Conservation (phyloP, 1,284 basidiomycete genomes). For the Filobasidium uniguttulatum region DNA sequence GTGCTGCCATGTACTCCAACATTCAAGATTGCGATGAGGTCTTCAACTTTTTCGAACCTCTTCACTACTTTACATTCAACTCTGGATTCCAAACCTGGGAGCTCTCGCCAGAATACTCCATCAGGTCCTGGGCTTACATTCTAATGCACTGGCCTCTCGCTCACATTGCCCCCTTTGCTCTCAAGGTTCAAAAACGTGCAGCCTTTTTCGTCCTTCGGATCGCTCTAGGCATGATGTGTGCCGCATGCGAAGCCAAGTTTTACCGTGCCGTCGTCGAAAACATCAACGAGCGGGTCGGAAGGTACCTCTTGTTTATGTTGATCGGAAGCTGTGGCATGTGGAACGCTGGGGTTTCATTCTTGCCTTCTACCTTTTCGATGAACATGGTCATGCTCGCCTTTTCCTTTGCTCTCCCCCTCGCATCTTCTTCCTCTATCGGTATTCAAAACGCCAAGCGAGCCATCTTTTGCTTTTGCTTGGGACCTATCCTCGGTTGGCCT, state of each 20-base stretch:
- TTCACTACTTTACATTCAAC: conserved; percentile 74
- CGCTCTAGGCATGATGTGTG: conserved; percentile 57
- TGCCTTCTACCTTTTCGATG: conserved; percentile 93
- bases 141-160: conserved; percentile 48
- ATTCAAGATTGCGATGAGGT: conserved; percentile 97
- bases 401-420: conserved; percentile 58
- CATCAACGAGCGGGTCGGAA: conserved; percentile 75
- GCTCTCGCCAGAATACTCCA: conserved; percentile 73
- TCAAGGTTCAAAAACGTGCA: conserved; percentile 46
- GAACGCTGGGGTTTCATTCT: conserved; percentile 71
- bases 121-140: conserved; percentile 90
- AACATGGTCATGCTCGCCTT: conserved; percentile 73
- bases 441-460: conserved; percentile 45
- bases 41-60: conserved; percentile 97
- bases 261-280: conserved; percentile 67
- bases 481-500: conserved; percentile 89
- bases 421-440: conserved; percentile 44
- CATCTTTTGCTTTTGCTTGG: conserved; percentile 60
- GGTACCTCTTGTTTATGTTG: conserved; percentile 78
- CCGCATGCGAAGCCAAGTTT: conserved; percentile 68
- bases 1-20: conserved; percentile 89
- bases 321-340: conserved; percentile 84
- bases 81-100: conserved; percentile 98
- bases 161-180: conserved; percentile 28
- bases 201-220: conserved; percentile 82